Evolutionary conservation across 768 basidiomycete species (phyloP), one percentile per base, ranked within the genome.

Genomic region (Leccinellum albellum): DNA sequence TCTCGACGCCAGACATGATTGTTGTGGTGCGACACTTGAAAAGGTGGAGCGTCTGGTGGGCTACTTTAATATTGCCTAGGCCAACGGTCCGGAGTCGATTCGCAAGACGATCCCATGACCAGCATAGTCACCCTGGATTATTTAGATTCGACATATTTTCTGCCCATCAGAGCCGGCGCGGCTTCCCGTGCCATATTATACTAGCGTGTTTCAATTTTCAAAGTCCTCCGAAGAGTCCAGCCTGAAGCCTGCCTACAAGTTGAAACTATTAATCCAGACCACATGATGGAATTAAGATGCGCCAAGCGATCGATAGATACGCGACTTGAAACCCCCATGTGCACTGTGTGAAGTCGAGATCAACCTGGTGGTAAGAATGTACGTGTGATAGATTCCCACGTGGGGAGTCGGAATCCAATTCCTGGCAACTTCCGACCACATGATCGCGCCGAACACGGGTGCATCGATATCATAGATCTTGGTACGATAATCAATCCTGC

Each of bases 1-100:
- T 86, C 70, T 85, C 76, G 60, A 88, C 85, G 61, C 76, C 79
- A 51, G 80, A 78, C 84, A 85, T 86, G 61, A 63, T 64, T 58
- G 58, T 54, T n/a, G 55, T 26, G 32, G 35, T 37, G 35, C 14
- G 37, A 54, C 47, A 24, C 44, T 50, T 14, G 17, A 51, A 46
- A 15, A 17, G 37, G 40, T 23, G 26, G 15, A 20, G 28, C 10
- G 33, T 45, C 35, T 31, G 44, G 6, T 42, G 56, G 13, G 28
- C 32, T 51, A 50, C 69, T 69, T 66, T 62, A 61, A 47, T 37
- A 37, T 37, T 54, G 21, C 4, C 17, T 15, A 44, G 23, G 33
- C 46, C 35, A 37, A 37, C 64, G 60, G 57, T 26, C 61, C 57
- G 66, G 12, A 14, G 21, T 52, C 32, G 15, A 23, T 55, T 64